Conservation (phyloP, 345 rosid species). For the Acer negundo region DNA sequence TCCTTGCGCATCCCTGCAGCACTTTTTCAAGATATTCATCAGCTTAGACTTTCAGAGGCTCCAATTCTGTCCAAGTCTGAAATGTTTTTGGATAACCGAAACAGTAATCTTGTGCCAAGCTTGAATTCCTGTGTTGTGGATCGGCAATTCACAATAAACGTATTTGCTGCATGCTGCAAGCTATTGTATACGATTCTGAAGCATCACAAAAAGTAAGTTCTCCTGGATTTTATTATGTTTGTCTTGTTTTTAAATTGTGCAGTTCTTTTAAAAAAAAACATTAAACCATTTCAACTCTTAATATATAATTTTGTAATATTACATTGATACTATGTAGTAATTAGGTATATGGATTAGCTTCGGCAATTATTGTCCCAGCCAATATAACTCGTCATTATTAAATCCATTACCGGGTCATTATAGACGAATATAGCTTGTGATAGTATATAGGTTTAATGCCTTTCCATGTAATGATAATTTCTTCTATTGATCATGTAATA, state of each 20-base stretch:
- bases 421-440: not conserved
- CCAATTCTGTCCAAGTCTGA: slow-evolving; percentile 26
- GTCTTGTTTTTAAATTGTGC: not conserved
- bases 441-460: not conserved
- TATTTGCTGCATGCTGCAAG: slow-evolving; percentile 73
- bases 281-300: not conserved
- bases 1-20: slow-evolving; percentile 68
- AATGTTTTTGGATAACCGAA: slow-evolving; percentile 28
- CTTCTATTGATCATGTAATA: not conserved
- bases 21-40: slow-evolving; percentile 56
- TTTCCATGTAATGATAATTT: slow-evolving; percentile 9
- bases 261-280: not conserved
- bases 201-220: slow-evolving; percentile 73
- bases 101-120: slow-evolving; percentile 26
- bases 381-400: not conserved
- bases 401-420: not conserved
- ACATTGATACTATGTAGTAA: not conserved
- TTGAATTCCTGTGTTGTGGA: slow-evolving; percentile 37
- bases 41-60: slow-evolving; percentile 34
- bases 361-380: not conserved
- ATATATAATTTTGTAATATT: not conserved
- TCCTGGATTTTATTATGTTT: not conserved
- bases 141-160: slow-evolving; percentile 50
- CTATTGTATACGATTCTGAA: slow-evolving; percentile 72
- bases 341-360: not conserved